Conservation (phyloP, 2,329 filamentous ascomycete species). For the Pseudocercospora vitis region DNA sequence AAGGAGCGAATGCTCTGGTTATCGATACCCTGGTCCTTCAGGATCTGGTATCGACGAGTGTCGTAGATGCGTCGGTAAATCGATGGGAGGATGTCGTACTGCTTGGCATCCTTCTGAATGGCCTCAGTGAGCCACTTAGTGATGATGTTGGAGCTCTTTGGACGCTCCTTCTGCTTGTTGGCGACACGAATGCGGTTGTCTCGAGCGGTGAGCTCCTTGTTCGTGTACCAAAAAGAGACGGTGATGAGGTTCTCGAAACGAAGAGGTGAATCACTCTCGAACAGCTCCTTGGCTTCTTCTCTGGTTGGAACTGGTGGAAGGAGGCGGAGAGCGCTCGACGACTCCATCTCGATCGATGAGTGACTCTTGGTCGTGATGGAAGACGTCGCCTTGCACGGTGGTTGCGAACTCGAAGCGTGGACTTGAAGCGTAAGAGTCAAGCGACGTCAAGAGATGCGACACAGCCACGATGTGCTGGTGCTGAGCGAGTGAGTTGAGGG, state of each 20-base stretch:
- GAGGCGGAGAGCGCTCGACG: background rate
- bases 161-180: background rate
- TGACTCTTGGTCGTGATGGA: background rate
- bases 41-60: background rate
- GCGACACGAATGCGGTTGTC: background rate
- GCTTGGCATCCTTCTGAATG: background rate
- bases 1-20: background rate
- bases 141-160: background rate
- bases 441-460: too few species aligned
- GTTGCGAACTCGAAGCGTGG: too few species aligned
- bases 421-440: too few species aligned
- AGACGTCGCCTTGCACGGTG: too few species aligned
- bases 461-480: too few species aligned
- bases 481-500: too few species aligned
- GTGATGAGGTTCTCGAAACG: background rate
- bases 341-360: too few species aligned
- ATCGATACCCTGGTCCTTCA: background rate
- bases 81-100: background rate
- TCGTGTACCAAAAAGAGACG: background rate
- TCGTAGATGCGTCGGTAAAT: background rate
- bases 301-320: background rate
- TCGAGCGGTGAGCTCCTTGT: slow-evolving; percentile 1
- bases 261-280: background rate
- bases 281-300: background rate
- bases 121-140: background rate